Evolutionary conservation across 2,329 filamentous ascomycete species (phyloP), one percentile per base, ranked within the genome.

Genomic region (Dendrostoma leiphaemia): DNA sequence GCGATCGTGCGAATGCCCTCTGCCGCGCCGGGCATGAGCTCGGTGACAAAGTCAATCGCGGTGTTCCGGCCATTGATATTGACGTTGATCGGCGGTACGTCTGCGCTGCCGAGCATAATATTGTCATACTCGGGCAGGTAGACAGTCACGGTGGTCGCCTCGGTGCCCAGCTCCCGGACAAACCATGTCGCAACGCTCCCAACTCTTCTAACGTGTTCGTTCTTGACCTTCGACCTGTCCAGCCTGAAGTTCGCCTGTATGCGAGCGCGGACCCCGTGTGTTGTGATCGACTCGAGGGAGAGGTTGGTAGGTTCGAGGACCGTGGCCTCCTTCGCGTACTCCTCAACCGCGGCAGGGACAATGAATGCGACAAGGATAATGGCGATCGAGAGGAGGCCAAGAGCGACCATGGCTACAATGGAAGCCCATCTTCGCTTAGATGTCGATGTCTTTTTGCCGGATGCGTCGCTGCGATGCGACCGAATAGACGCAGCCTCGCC

Each of bases 51-150:
- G 63, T 97, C 89, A 54, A 97, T 75, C 53, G 82, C 75, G 3
- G 90, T 97, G 15, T 78, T 83, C 63, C 90, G 83, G 10, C 90
- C 89, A 65, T 96, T 89, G 48, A 97, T 82, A 65, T 85, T 84
- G 57, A 97, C 78, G 57, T 84, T 84, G 60, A 97, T 75, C 0
- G 85, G 81, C 1, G 94, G 94, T 15, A 97, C 72, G 5, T 77
- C 77, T 12, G 90, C 91, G 9, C 83, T 90, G 15, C 92, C 94
- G 21, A 96, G 74, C 45, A 95, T 73, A 13, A 88, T 75, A 68
- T 93, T 83, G 24, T 83, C 84, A 65, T 95, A 95, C 60, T 94
- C 88, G 12, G 93, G 92, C 28, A 97, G 78, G 62, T 87, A 91
- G 6, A 97, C 84, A 54, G 86, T 75, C 29, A 96, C 82, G 47